Evolutionary conservation across 1,284 basidiomycete species (phyloP).

Genomic region (Malassezia dermatis): DNA sequence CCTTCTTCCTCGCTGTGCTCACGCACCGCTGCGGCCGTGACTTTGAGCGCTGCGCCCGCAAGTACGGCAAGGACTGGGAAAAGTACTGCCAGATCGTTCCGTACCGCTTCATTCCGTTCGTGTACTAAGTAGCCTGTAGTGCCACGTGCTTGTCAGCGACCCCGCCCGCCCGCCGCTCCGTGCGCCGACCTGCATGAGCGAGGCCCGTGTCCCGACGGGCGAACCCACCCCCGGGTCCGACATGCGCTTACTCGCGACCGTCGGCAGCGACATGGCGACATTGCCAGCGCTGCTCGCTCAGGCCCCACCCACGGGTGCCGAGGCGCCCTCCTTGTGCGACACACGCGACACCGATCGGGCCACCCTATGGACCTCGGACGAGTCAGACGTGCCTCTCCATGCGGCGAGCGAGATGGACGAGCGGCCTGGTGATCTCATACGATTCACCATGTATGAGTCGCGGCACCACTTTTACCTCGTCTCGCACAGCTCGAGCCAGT

Average conservation of each 20-base stretch:
- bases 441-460: conserved; percentile 45
- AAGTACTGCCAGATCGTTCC: conserved; percentile 56
- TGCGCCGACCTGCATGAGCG: conserved; percentile 1
- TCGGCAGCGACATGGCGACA: not conserved
- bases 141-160: not conserved
- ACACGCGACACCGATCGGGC: not conserved
- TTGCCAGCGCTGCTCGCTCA: not conserved
- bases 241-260: not conserved
- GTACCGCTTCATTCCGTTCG: conserved; percentile 73
- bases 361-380: not conserved
- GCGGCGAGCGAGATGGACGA: not conserved
- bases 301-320: not conserved
- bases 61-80: conserved; percentile 54
- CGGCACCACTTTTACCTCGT: conserved; percentile 44
- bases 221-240: not conserved
- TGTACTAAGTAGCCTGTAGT: conserved; percentile 48
- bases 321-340: not conserved
- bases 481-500: conserved; percentile 41
- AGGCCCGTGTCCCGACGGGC: not conserved
- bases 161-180: not conserved
- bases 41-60: conserved; percentile 61
- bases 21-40: conserved; percentile 41
- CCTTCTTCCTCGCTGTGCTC: conserved; percentile 40
- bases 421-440: conserved; percentile 32
- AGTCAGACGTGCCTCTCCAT: not conserved